phyloP scores from a whole-genome alignment of 2,329 filamentous ascomycete genomes.

The Colletotrichum lini region DNA sequence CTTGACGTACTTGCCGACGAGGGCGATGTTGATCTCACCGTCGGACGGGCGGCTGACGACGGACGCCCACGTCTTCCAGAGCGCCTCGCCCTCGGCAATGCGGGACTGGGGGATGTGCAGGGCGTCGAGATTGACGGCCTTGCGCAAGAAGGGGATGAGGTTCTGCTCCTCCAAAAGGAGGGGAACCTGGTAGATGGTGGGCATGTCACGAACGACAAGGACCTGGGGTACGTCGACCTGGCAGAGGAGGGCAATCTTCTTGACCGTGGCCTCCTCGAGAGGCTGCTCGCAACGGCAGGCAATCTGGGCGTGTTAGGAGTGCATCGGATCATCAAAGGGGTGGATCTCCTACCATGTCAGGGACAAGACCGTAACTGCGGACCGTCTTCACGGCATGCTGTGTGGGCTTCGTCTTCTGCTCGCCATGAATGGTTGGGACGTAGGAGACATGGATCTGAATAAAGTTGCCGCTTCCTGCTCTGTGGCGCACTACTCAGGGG shows the following conservation, averaged over 20 bases:
- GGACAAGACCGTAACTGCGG: slow-evolving; percentile 82
- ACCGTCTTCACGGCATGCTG: slow-evolving; percentile 90
- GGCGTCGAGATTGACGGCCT: slow-evolving; percentile 75
- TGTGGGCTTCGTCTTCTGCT: slow-evolving; percentile 98
- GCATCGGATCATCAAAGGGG: no score
- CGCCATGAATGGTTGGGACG: slow-evolving; percentile 77
- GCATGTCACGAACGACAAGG: slow-evolving; percentile 89
- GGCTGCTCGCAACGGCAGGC: slow-evolving; percentile 90
- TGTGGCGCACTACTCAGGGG: slow-evolving; percentile 66
- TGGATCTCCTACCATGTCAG: slow-evolving; percentile 71
- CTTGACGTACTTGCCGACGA: slow-evolving; percentile 93
- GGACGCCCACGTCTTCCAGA: slow-evolving; percentile 75
- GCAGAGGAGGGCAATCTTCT: slow-evolving; percentile 92
- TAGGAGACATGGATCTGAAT: slow-evolving; percentile 91
- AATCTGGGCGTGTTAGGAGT: slow-evolving; percentile 68
- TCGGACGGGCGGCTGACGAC: slow-evolving; percentile 77
- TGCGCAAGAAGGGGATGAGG: slow-evolving; percentile 76
- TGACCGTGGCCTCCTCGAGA: slow-evolving; percentile 80
- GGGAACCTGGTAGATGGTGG: slow-evolving; percentile 94
- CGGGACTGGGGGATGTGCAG: slow-evolving; percentile 67
- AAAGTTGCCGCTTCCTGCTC: slow-evolving; percentile 84
- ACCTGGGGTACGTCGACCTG: slow-evolving; percentile 90
- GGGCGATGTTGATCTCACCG: slow-evolving; percentile 82
- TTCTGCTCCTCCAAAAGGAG: slow-evolving; percentile 90
- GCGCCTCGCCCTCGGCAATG: slow-evolving; percentile 68